Base-by-base conservation (phyloP, 352 stramenopile species). In the Phytopythium chamaehyphon region DNA sequence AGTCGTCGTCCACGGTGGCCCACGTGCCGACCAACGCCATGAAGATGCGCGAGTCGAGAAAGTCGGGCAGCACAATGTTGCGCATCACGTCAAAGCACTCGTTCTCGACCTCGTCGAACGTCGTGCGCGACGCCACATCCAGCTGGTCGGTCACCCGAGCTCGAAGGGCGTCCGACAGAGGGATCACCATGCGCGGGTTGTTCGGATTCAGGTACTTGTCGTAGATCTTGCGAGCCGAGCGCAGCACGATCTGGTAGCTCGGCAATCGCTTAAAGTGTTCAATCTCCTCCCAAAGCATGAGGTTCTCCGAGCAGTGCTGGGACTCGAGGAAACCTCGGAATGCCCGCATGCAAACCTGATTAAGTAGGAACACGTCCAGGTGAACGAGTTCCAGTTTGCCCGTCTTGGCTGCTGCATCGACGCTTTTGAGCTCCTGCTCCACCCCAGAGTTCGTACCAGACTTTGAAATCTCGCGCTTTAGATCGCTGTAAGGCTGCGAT, bases 231-330 rank as follows among this genome's bases (percentile, higher is more conserved):
- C 83, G 84, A 40, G 83, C 83, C 23, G 77, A 86, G 18, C 83
- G 83, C 21, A 90, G 44, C 22, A 93, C 79, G 57, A 93, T 93
- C 66, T 93, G 79, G 63, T 93, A 89, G 21, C 76, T 89, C 24
- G 83, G 83, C 31, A 93, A 60, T 3, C 83, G 66, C 7, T 77
- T 73, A 16, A 88, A 93, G 26, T 93, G 76, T 52, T 93, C 83
- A 42, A 93, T 88, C 50, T 93, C 83, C 56, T 93, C 83, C 69
- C 77, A 90, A 1, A 93, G 67, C 73, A 91, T 88, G 21, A 93
- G 64, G 57, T 93, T 93, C 39, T 93, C 83, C 2, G 69, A 74
- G 54, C 80, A 90, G 46, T 93, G 83, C 57, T 90, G 77, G 39
- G 73, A 71, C 47, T 93, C 79, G 18, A 90, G 59, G 47, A 89